Percentiles rank a stretch among this genome's conserved stretches.
These are phyloP conservation scores for Gossypium schwendimanii DNA, from an alignment of 441 rosid genomes.

Conservation along the genomic window DNA sequence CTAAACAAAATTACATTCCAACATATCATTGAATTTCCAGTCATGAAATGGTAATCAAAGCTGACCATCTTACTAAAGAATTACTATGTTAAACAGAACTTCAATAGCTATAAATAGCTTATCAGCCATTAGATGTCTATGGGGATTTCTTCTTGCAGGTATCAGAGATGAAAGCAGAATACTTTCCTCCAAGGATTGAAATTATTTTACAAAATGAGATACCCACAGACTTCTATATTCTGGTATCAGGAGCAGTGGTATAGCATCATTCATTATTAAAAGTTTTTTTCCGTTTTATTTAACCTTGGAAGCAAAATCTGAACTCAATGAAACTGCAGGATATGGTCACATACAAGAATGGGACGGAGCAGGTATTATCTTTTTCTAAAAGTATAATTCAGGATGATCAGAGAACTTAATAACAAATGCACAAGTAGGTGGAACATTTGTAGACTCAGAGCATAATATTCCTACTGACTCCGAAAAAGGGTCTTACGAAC, in stretches of 20 bases:
- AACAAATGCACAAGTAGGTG: background rate
- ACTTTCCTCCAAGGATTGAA: conserved; percentile 83
- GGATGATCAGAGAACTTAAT: background rate
- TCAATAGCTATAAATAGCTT: background rate
- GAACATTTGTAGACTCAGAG: background rate
- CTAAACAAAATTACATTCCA: too few species aligned
- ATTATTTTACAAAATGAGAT: conserved; percentile 81
- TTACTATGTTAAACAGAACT: background rate
- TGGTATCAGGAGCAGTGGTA: conserved; percentile 93
- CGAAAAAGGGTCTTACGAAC: background rate
- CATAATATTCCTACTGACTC: background rate
- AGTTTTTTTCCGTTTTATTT: background rate
- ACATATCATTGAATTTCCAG: too few species aligned
- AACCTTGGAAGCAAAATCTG: conserved; percentile 14
- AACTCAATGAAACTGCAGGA: conserved; percentile 48
- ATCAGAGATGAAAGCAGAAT: conserved; percentile 77
- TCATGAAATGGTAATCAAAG: too few species aligned
- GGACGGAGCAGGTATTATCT: conserved; percentile 67
- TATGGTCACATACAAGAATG: conserved; percentile 55
- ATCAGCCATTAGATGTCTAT: background rate
- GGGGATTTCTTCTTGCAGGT: conserved; percentile 38
- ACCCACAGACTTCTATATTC: conserved; percentile 81
- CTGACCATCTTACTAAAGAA: background rate
- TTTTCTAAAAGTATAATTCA: background rate
- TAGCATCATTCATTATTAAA: background rate